Conservation (phyloP, 768 basidiomycete species). For the Rhizopogon vinicolor region DNA sequence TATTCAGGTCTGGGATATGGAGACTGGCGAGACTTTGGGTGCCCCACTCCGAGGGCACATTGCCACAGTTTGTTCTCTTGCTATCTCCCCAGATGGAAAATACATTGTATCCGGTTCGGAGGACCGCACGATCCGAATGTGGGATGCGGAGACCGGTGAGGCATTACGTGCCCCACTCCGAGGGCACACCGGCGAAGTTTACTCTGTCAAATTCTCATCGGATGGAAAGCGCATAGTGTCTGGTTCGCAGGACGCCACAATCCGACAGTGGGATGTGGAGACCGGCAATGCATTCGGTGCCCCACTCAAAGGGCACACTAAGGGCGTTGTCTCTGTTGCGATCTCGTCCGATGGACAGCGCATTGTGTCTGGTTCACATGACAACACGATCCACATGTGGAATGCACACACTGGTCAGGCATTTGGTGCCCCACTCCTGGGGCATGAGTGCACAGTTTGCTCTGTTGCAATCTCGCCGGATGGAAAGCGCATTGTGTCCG, state of each 20-base stretch:
- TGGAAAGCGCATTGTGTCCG: background rate
- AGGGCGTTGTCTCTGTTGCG: conserved; percentile 23
- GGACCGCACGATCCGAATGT: background rate
- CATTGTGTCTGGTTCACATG: conserved; percentile 27
- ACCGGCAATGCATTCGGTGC: conserved; percentile 14
- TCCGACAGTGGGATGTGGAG: conserved; percentile 24
- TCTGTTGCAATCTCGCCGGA: conserved; percentile 3
- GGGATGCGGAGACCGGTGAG: conserved; percentile 6
- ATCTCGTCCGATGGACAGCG: conserved; percentile 27
- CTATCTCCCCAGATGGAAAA: conserved; percentile 1
- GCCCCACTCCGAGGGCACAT: background rate
- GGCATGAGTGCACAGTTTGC: background rate
- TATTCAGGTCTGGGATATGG: conserved; percentile 5
- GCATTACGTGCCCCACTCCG: background rate
- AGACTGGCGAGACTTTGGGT: background rate
- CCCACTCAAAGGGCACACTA: conserved; percentile 23
- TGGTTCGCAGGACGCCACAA: conserved; percentile 22
- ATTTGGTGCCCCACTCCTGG: background rate
- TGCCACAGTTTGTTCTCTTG: background rate
- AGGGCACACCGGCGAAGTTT: background rate
- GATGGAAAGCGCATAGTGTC: conserved; percentile 18
- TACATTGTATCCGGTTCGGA: background rate
- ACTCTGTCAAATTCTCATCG: conserved; percentile 5
- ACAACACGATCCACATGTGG: conserved; percentile 26
- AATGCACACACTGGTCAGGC: conserved; percentile 15